Percentiles rank a stretch among this genome's conserved stretches.
These are phyloP conservation scores for Russula brevipes DNA, from an alignment of 768 basidiomycete species.

Conservation along the genomic window DNA sequence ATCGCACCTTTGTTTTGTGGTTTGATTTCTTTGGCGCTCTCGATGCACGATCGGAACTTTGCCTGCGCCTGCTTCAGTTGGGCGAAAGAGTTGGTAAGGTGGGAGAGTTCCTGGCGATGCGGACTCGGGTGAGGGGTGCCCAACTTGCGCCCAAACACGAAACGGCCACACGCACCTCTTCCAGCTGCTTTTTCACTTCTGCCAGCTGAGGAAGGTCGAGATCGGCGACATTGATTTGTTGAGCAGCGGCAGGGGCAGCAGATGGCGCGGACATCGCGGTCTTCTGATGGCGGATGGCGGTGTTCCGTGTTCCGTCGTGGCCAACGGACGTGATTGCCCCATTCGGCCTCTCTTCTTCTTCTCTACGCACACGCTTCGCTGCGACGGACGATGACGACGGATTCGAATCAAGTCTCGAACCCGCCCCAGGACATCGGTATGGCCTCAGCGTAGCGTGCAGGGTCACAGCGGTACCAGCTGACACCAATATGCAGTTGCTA, in stretches of 20 bases:
- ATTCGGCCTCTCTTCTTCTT: neutral
- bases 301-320: too few relatives aligned
- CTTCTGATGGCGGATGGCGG: neutral
- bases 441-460: neutral
- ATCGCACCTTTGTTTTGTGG: conserved; percentile 54
- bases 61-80: conserved; percentile 91
- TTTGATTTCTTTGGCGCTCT: conserved; percentile 72
- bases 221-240: conserved; percentile 75
- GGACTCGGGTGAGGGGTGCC: conserved; percentile 1
- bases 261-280: conserved; percentile 6
- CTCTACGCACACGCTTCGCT: too few relatives aligned
- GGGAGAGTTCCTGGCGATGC: conserved; percentile 72
- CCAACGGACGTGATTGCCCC: neutral
- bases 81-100: conserved; percentile 85
- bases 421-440: conserved; percentile 19
- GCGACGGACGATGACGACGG: conserved; percentile 8
- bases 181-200: conserved; percentile 87
- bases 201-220: conserved; percentile 81
- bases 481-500: conserved; percentile 49
- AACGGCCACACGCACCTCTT: conserved; percentile 59
- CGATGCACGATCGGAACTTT: conserved; percentile 85
- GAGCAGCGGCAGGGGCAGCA: conserved; percentile 33
- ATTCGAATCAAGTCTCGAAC: neutral
- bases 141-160: neutral
- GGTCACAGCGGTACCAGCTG: neutral